These are phyloP conservation scores for Leucocoprinus sp. DNA, from an alignment of 768 basidiomycete species.

Conservation along the genomic window DNA sequence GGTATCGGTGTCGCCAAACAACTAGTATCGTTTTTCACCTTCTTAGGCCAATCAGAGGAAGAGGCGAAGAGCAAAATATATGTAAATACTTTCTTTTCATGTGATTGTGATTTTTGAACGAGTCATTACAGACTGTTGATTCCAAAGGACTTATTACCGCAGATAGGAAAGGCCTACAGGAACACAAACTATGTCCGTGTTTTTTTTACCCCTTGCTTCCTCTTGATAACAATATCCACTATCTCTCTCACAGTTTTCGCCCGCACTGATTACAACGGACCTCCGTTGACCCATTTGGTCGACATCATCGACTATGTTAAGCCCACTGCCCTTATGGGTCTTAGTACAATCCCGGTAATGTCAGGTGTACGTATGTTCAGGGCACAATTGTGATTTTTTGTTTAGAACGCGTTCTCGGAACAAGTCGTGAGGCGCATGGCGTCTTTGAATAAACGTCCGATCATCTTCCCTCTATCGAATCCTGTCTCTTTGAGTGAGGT, in stretches of 20 bases:
- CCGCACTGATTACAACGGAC: constrained; percentile 59
- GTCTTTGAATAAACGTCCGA: constrained; percentile 56
- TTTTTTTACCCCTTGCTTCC: neutral
- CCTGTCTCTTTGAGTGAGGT: constrained; percentile 56
- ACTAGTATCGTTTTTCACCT: constrained; percentile 72
- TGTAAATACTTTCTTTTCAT: constrained; percentile 23
- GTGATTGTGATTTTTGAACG: constrained; percentile 11
- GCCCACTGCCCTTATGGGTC: constrained; percentile 70
- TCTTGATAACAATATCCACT: too few species aligned
- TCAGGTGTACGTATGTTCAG: neutral
- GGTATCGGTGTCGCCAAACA: constrained; percentile 88
- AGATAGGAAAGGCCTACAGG: constrained; percentile 56
- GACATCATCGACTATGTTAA: constrained; percentile 67
- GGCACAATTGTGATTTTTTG: neutral
- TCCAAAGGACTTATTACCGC: constrained; percentile 71
- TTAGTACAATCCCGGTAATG: constrained; percentile 50
- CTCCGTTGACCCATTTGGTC: constrained; percentile 48
- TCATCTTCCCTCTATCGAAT: constrained; percentile 78
- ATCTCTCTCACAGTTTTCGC: constrained; percentile 49
- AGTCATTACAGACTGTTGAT: constrained; percentile 49
- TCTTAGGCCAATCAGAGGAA: constrained; percentile 55
- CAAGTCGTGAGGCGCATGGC: constrained; percentile 58
- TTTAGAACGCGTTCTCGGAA: constrained; percentile 54
- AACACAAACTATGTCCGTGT: constrained; percentile 63
- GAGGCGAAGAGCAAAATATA: constrained; percentile 63